Evolutionary conservation across 306 rosid species (phyloP).

Genomic region (Trichosanthes cucumerina): DNA sequence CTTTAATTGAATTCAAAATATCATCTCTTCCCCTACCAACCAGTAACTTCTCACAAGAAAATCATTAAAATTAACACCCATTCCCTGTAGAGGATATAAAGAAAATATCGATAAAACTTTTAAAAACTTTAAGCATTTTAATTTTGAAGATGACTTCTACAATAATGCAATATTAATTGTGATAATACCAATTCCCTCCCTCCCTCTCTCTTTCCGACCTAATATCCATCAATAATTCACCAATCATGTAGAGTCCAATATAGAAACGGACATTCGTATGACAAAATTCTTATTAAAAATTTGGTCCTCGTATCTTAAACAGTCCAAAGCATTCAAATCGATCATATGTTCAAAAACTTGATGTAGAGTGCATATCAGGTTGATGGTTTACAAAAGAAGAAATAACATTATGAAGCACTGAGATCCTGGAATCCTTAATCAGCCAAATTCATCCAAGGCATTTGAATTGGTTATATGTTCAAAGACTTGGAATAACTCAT

Average conservation of each 20-base stretch:
- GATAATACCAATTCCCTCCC: background rate
- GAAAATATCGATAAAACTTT: too few relatives aligned
- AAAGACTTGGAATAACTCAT: background rate
- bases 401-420: background rate
- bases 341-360: background rate
- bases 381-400: background rate
- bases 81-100: too few relatives aligned
- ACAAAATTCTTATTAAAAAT: background rate
- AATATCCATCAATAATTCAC: too few relatives aligned
- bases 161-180: background rate
- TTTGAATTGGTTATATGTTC: background rate
- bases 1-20: too few relatives aligned
- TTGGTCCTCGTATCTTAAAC: background rate
- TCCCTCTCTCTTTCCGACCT: too few relatives aligned
- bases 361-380: background rate
- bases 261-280: background rate
- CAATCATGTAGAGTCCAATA: background rate
- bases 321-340: background rate
- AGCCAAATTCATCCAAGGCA: background rate
- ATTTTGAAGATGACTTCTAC: background rate
- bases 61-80: too few relatives aligned
- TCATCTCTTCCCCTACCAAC: too few relatives aligned
- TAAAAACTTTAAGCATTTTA: background rate
- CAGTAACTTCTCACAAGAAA: too few relatives aligned
- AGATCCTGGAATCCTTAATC: background rate